phyloP scores from a whole-genome alignment of 345 rosid genomes.

The Eucalyptus pauciflora region DNA sequence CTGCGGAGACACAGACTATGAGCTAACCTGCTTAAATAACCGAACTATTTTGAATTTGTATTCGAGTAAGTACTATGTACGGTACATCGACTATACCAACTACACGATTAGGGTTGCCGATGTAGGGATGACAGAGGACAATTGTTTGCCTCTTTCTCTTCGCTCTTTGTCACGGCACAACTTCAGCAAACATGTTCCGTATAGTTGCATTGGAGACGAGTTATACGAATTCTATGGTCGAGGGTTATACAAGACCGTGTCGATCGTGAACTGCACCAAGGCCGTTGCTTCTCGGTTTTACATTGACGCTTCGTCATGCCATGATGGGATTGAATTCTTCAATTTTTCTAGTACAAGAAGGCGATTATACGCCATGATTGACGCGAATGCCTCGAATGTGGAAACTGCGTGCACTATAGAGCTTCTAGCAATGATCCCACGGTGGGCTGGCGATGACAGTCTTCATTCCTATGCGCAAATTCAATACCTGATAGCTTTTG shows the following conservation, averaged over 20 bases:
- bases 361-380: fast-evolving
- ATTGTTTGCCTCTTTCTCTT: background rate
- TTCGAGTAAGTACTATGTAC: background rate
- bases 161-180: fast-evolving
- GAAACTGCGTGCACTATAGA: background rate
- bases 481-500: background rate
- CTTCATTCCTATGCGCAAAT: background rate
- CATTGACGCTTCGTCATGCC: background rate
- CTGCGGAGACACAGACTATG: background rate
- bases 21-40: background rate
- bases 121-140: no score
- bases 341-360: background rate
- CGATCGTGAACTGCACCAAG: fast-evolving
- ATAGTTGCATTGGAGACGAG: no score
- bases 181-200: fast-evolving
- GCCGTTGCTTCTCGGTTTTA: background rate
- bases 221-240: fast-evolving
- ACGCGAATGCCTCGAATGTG: background rate
- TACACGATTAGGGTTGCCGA: fast-evolving
- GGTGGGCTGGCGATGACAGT: background rate
- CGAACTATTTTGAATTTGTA: no score
- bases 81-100: background rate
- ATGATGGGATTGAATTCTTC: fast-evolving
- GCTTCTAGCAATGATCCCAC: background rate
- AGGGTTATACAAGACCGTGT: background rate